Evolutionary conservation across 305 asterid genomes (phyloP), one percentile per base, ranked within the genome.

Genomic region (Fraxinus xanthoxyloides): DNA sequence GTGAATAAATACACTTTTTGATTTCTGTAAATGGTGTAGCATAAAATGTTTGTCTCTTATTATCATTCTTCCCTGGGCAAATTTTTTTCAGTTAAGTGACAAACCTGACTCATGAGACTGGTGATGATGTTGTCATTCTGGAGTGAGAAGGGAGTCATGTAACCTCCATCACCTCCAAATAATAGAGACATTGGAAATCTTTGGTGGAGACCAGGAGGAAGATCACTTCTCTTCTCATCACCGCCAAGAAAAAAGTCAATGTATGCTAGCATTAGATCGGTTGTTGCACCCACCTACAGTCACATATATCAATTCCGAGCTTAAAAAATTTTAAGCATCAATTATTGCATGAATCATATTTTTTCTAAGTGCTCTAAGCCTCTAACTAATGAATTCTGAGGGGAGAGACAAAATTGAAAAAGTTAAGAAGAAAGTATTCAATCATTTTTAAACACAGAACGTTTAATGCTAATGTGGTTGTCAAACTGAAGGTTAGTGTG

Each of bases 31-130:
- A 72, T 31, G 35, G 35, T 48, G 26, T 13, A 74, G 72, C 67
- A 48, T 67, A 7, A 69, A 82, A 61, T 21, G 7, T 46, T 77
- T 75, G 32, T 77, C 80, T 61, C 63, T 24, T 56, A 34, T 38
- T 79, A 77, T 75, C 21, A 40, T 36, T 24, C 31, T 77, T 82
- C 81, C 35, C 24, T 61, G 7, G 17, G 21, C 74, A 24, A 75
- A 46, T 67, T 3, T 38, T 78, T 79, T 38, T 38, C 56, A 70
- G 79, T 78, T 70, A 78, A 65, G 86, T 12, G 74, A 87, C 91
- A 74, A 82, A 97, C 99, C 99, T 97, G 99, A 85, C 98, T 93
- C 98, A 92, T 91, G 82, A 97, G 93, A 84, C 99, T 97, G 76
- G 99, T 97, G 81, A 92, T 80, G 32, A 91, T 88, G 81, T 91